Evolutionary conservation across 257 asterid species (phyloP).

Genomic region (Gentiana dahurica): DNA sequence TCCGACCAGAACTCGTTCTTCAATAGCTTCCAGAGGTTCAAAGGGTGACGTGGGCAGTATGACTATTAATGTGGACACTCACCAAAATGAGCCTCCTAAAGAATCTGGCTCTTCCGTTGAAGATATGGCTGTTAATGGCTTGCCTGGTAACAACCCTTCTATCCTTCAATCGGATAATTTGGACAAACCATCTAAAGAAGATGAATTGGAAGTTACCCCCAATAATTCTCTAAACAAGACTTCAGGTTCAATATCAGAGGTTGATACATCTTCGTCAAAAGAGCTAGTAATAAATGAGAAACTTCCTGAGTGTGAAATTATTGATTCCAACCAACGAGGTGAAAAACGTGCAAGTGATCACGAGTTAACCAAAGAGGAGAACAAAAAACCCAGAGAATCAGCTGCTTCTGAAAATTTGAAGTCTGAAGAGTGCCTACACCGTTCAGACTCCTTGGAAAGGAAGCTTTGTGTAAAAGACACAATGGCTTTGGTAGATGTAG

Average conservation of each 20-base stretch:
- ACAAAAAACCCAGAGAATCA: constrained; percentile 45
- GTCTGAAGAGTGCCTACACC: constrained; percentile 26
- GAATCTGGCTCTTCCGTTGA: constrained; percentile 26
- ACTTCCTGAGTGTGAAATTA: constrained; percentile 31
- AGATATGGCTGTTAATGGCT: constrained; percentile 31
- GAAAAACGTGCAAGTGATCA: constrained; percentile 48
- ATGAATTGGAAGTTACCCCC: constrained; percentile 20
- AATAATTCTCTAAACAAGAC: constrained; percentile 18
- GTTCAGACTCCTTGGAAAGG: constrained; percentile 31
- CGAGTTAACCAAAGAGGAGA: constrained; percentile 29
- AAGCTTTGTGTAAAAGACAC: constrained; percentile 32
- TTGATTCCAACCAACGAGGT: constrained; percentile 36
- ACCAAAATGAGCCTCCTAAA: constrained; percentile 28
- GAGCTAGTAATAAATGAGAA: constrained; percentile 23
- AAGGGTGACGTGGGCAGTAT: constrained; percentile 30
- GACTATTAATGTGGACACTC: constrained; percentile 22
- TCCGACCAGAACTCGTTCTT: constrained; percentile 67
- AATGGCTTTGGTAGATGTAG: constrained; percentile 24
- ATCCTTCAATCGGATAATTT: constrained; percentile 21
- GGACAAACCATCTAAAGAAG: constrained; percentile 19
- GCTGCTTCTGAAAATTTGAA: constrained; percentile 21
- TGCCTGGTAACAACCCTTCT: constrained; percentile 31
- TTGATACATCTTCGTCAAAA: constrained; percentile 21
- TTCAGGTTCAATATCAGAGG: constrained; percentile 20
- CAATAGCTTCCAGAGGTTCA: constrained; percentile 34